Percentiles rank a stretch among this genome's conserved stretches.
phyloP scores from a whole-genome alignment of 78 protist species.

The Salpingoeca rosetta region DNA sequence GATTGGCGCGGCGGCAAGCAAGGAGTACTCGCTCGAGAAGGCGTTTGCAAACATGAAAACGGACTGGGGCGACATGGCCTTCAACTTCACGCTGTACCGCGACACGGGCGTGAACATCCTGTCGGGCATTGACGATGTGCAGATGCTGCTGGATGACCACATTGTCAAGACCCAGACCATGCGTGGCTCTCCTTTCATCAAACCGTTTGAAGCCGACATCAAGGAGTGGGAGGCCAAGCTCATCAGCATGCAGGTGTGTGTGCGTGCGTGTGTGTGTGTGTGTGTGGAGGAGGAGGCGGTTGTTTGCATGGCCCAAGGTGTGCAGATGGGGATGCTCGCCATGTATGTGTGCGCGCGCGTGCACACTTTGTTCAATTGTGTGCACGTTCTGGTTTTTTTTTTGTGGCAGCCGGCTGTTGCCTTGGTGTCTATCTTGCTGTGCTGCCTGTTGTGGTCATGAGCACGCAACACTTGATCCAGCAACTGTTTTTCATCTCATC shows the following conservation, averaged over 20 bases:
- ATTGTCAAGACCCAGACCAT: constrained; percentile 41
- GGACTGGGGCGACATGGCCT: constrained; percentile 40
- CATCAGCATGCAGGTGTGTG: constrained; percentile 1
- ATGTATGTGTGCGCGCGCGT: too few relatives aligned
- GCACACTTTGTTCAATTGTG: too few relatives aligned
- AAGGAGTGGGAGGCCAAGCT: constrained; percentile 42
- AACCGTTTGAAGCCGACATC: constrained; percentile 29
- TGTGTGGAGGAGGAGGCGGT: too few relatives aligned
- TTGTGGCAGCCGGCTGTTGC: too few relatives aligned
- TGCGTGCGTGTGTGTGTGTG: too few relatives aligned
- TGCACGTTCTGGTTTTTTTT: too few relatives aligned
- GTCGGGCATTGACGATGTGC: constrained; percentile 49
- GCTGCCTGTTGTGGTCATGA: too few relatives aligned
- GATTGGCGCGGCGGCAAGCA: constrained; percentile 43
- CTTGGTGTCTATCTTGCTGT: too few relatives aligned
- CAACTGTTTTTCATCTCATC: too few relatives aligned
- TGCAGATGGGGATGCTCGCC: too few relatives aligned
- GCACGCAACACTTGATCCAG: too few relatives aligned
- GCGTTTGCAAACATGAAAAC: constrained; percentile 48
- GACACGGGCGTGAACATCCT: constrained; percentile 52
- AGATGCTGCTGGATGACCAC: constrained; percentile 33
- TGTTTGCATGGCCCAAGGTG: too few relatives aligned
- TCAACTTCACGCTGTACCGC: constrained; percentile 28
- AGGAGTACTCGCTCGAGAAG: constrained; percentile 67
- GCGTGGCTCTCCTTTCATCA: constrained; percentile 40